phyloP scores from a whole-genome alignment of 345 rosid genomes.

The Corchorus olitorius region DNA sequence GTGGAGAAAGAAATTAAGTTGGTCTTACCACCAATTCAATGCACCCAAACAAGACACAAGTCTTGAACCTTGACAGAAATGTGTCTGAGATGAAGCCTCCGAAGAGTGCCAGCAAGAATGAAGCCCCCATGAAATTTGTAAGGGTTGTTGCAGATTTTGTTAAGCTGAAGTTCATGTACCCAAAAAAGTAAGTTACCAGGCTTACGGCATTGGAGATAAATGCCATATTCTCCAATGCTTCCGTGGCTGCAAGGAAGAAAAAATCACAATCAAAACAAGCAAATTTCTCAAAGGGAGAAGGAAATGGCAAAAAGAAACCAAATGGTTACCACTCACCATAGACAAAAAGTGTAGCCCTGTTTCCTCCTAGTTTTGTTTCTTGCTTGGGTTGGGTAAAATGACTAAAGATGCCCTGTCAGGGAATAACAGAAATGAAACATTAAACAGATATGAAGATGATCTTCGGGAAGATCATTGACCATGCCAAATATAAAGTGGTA shows the following conservation, averaged over 20 bases:
- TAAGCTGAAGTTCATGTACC: slow-evolving; percentile 67
- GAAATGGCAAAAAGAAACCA: neutral
- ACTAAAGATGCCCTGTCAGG: slow-evolving; percentile 33
- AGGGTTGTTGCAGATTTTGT: slow-evolving; percentile 64
- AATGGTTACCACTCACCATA: slow-evolving; percentile 34
- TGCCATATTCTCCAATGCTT: slow-evolving; percentile 65
- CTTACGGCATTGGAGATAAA: slow-evolving; percentile 50
- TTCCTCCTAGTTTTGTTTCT: slow-evolving; percentile 42
- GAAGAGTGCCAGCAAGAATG: slow-evolving; percentile 52
- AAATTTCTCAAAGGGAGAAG: neutral
- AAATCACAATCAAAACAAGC: neutral
- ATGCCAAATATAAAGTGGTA: too few species aligned
- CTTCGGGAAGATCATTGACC: too few species aligned
- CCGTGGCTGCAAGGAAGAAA: slow-evolving; percentile 38
- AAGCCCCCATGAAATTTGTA: slow-evolving; percentile 63
- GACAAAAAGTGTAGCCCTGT: slow-evolving; percentile 53
- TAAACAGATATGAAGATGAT: too few species aligned
- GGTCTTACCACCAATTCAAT: slow-evolving; percentile 51
- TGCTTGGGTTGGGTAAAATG: slow-evolving; percentile 31
- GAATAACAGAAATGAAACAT: neutral
- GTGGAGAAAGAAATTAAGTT: neutral
- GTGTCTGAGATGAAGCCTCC: slow-evolving; percentile 77
- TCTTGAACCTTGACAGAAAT: slow-evolving; percentile 59
- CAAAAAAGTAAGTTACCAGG: slow-evolving; percentile 54
- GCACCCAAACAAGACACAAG: slow-evolving; percentile 54